Evolutionary conservation across 2,329 filamentous ascomycete genomes (phyloP).

Genomic region (Plectosphaerella cucumerina): DNA sequence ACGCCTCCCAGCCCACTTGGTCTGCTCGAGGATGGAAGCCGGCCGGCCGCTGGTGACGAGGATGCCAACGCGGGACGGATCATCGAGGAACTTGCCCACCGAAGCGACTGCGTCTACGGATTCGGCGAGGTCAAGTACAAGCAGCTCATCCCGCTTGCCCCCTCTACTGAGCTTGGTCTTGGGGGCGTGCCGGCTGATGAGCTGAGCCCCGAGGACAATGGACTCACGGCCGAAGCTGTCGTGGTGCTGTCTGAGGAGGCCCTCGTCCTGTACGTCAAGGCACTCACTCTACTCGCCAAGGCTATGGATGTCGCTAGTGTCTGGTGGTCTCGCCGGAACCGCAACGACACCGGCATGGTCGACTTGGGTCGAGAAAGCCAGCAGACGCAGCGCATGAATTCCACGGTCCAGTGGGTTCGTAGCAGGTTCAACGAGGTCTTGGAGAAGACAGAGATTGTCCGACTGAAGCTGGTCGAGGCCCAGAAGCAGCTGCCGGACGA

Average conservation of each 20-base stretch:
- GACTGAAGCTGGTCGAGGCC: slow-evolving; percentile 78
- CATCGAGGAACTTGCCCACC: slow-evolving; percentile 87
- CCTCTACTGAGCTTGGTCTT: slow-evolving; percentile 68
- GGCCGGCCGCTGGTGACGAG: slow-evolving; percentile 64
- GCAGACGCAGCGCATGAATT: slow-evolving; percentile 67
- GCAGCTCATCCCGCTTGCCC: slow-evolving; percentile 85
- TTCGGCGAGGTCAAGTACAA: slow-evolving; percentile 99
- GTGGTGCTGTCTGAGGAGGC: slow-evolving; percentile 90
- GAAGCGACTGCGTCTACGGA: slow-evolving; percentile 93
- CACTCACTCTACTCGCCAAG: slow-evolving; percentile 81
- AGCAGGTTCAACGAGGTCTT: slow-evolving; percentile 93
- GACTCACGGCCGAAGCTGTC: slow-evolving; percentile 79
- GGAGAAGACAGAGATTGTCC: slow-evolving; percentile 94
- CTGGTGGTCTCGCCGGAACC: slow-evolving; percentile 83
- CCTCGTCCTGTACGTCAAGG: slow-evolving; percentile 92
- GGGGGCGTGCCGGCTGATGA: slow-evolving; percentile 57
- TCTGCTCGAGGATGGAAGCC: slow-evolving; percentile 64
- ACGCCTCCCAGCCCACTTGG: slow-evolving; percentile 57
- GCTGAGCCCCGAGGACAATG: slow-evolving; percentile 58
- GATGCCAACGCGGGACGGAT: slow-evolving; percentile 73
- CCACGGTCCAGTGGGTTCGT: slow-evolving; percentile 93
- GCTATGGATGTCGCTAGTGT: slow-evolving; percentile 91
- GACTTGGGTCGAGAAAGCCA: slow-evolving; percentile 36
- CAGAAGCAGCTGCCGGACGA: slow-evolving; percentile 79
- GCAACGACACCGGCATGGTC: slow-evolving; percentile 52